Percentiles rank a stretch among this genome's conserved stretches.
These are phyloP conservation scores for Aspergillus novoparasiticus DNA, from an alignment of 2,329 filamentous ascomycete species.

Conservation along the genomic window DNA sequence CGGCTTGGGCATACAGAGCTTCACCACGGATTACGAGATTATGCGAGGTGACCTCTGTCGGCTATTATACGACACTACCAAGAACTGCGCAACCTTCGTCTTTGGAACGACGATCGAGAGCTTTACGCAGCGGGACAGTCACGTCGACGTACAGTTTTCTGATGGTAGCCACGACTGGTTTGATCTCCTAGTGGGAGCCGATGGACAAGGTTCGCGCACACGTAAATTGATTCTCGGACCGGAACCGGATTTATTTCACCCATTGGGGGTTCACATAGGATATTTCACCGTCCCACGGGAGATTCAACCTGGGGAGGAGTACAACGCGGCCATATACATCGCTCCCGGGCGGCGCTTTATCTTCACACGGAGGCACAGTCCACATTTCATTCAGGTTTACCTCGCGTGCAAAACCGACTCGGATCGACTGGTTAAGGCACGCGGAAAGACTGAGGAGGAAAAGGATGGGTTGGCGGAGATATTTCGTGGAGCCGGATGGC, in stretches of 20 bases:
- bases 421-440: conserved; percentile 21
- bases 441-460: conserved; percentile 40
- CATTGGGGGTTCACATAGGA: conserved; percentile 32
- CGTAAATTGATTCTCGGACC: conserved; percentile 23
- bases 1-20: conserved; percentile 36
- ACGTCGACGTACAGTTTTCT: conserved; percentile 27
- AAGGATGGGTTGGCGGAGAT: conserved; percentile 44
- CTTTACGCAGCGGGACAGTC: conserved; percentile 26
- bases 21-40: conserved; percentile 58
- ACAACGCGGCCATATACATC: conserved; percentile 32
- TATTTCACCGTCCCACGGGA: conserved; percentile 41
- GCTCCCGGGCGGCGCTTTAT: conserved; percentile 35
- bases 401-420: conserved; percentile 30
- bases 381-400: conserved; percentile 40
- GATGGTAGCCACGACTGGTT: conserved; percentile 24
- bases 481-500: conserved; percentile 51
- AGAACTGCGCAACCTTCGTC: conserved; percentile 41
- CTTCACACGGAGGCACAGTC: conserved; percentile 28
- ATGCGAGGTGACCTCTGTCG: conserved; percentile 55
- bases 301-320: conserved; percentile 18
- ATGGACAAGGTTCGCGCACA: conserved; percentile 30
- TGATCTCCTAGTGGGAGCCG: conserved; percentile 35
- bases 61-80: conserved; percentile 43
- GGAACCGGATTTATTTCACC: conserved; percentile 21
- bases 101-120: conserved; percentile 35